These are phyloP conservation scores for Laburnicola sp. DNA, from an alignment of 2,329 filamentous ascomycete genomes.

Conservation along the genomic window DNA sequence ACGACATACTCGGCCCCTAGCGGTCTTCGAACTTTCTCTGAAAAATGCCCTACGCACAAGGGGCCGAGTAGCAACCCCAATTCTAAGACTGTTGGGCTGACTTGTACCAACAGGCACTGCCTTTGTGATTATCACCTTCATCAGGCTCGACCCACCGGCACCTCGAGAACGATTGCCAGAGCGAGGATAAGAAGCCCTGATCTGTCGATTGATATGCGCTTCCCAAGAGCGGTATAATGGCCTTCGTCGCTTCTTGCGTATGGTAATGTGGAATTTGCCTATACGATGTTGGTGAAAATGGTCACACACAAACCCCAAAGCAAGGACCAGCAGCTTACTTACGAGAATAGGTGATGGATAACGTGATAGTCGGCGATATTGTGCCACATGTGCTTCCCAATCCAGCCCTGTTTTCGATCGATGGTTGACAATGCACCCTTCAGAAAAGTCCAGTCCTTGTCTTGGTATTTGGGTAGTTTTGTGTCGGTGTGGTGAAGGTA, in stretches of 20 bases:
- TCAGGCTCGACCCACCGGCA: no score
- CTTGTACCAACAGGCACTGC: no score
- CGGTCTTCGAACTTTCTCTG: no score
- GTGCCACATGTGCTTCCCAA: slow-evolving; percentile 68
- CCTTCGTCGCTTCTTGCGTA: slow-evolving; percentile 30
- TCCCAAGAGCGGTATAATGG: slow-evolving; percentile 28
- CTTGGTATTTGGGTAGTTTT: slow-evolving; percentile 61
- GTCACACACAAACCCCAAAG: no score
- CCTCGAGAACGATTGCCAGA: no score
- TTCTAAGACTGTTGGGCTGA: no score
- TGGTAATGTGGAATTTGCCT: slow-evolving; percentile 36
- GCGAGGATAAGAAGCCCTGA: no score
- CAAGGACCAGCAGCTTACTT: slow-evolving; percentile 7
- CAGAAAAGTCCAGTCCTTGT: slow-evolving; percentile 63
- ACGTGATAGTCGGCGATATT: slow-evolving; percentile 68
- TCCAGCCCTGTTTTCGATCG: slow-evolving; percentile 66
- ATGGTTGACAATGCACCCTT: slow-evolving; percentile 65
- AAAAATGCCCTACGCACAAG: no score
- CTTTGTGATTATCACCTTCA: no score
- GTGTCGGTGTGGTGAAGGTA: slow-evolving; percentile 73
- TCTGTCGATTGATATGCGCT: no score
- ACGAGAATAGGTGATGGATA: slow-evolving; percentile 64
- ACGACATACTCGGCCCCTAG: no score
- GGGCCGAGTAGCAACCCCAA: no score
- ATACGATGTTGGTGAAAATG: slow-evolving; percentile 9